Conservation (phyloP, 2,329 filamentous ascomycete genomes). For the Coniochaeta ligniaria region DNA sequence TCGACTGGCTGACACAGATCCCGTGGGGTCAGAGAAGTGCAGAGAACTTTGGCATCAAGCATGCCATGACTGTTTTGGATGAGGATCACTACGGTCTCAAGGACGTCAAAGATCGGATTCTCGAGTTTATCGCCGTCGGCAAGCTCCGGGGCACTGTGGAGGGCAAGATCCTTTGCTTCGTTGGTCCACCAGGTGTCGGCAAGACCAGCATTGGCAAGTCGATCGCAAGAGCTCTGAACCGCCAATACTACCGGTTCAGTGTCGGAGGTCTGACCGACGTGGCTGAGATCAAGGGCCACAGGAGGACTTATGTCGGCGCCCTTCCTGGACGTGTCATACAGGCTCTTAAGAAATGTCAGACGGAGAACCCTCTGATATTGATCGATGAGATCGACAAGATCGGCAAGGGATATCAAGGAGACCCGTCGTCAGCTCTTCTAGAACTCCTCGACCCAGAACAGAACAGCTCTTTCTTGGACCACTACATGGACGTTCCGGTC, state of each 20-base stretch:
- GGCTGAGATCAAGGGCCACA: slow-evolving; percentile 96
- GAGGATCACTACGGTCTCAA: slow-evolving; percentile 96
- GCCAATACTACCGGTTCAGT: slow-evolving; percentile 97
- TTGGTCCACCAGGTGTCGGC: slow-evolving; percentile 92
- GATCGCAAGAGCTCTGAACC: slow-evolving; percentile 86
- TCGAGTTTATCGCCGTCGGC: slow-evolving; percentile 97
- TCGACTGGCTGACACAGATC: slow-evolving; percentile 98
- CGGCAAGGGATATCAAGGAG: slow-evolving; percentile 90
- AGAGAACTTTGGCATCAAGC: slow-evolving; percentile 92
- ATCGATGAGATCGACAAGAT: slow-evolving; percentile 99
- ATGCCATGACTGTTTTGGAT: slow-evolving; percentile 84
- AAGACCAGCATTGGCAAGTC: slow-evolving; percentile 99
- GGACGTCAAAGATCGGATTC: slow-evolving; percentile 95
- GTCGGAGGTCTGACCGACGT: slow-evolving; percentile 96
- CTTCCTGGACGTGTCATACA: slow-evolving; percentile 95
- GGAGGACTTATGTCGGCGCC: slow-evolving; percentile 92
- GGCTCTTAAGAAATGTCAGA: slow-evolving; percentile 97
- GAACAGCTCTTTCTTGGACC: slow-evolving; percentile 93
- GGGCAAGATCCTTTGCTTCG: slow-evolving; percentile 96
- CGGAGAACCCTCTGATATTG: slow-evolving; percentile 91
- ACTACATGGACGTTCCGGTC: slow-evolving; percentile 97
- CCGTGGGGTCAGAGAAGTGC: slow-evolving; percentile 94
- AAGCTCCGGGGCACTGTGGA: slow-evolving; percentile 96
- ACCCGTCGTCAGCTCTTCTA: slow-evolving; percentile 87
- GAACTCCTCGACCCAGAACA: slow-evolving; percentile 95